These are phyloP conservation scores for Penicillium macrosclerotiorum DNA, from an alignment of 495 filamentous ascomycete genomes.

Conservation along the genomic window DNA sequence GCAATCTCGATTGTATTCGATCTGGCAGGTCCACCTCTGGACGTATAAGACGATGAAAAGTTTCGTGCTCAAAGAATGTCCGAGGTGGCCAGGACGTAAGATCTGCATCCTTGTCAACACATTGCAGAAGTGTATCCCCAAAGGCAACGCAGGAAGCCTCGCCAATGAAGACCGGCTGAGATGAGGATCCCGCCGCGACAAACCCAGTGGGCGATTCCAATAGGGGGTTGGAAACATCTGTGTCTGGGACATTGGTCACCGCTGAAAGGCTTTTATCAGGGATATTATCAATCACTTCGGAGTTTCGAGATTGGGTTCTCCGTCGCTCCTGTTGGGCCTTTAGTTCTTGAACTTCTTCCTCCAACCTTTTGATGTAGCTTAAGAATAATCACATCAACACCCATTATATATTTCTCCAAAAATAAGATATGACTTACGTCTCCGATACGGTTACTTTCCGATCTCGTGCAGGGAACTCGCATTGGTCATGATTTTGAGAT, in stretches of 20 bases:
- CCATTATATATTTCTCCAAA: too few relatives aligned
- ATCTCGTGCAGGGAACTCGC: constrained; percentile 17
- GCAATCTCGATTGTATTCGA: constrained; percentile 8
- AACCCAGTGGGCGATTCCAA: constrained; percentile 9
- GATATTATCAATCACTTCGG: too few relatives aligned
- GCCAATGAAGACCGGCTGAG: constrained; percentile 9
- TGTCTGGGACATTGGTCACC: constrained; percentile 3
- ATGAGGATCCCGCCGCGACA: constrained; percentile 7
- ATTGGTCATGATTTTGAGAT: constrained; percentile 8
- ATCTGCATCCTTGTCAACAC: constrained; percentile 11
- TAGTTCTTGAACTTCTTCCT: constrained; percentile 7
- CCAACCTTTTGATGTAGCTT: constrained; percentile 9
- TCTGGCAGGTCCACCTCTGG: constrained; percentile 8
- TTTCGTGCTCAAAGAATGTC: constrained; percentile 12
- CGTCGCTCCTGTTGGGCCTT: constrained; percentile 3
- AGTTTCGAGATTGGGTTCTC: not conserved
- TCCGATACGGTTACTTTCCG: constrained; percentile 16
- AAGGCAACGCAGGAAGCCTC: constrained; percentile 11
- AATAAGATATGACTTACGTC: constrained; percentile 11
- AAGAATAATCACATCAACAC: too few relatives aligned
- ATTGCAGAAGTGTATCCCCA: constrained; percentile 9
- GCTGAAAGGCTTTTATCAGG: too few relatives aligned
- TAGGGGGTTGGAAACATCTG: constrained; percentile 13
- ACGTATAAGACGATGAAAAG: constrained; percentile 7
- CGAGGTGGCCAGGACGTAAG: constrained; percentile 1